phyloP scores from a whole-genome alignment of 1,139 yeast species.

The Hanseniaspora gamundiae region DNA sequence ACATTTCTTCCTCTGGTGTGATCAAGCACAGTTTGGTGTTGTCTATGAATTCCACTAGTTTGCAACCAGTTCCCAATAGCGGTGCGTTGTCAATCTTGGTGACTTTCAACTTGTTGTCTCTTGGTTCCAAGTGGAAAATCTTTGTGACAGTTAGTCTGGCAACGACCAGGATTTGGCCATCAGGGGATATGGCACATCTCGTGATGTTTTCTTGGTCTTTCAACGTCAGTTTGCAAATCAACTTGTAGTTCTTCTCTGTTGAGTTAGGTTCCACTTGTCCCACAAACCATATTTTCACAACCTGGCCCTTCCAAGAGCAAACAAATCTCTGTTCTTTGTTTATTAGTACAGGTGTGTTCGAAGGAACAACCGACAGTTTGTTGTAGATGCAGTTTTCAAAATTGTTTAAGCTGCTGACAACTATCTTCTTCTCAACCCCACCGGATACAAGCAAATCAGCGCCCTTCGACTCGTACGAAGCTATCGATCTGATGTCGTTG shows the following conservation, averaged over 20 bases:
- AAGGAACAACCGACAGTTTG: conserved; percentile 56
- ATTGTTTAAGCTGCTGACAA: conserved; percentile 48
- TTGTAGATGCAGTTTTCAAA: conserved; percentile 68
- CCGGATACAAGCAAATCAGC: conserved; percentile 69
- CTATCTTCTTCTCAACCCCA: conserved; percentile 77
- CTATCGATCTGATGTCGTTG: conserved; percentile 77
- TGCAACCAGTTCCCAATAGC: conserved; percentile 40
- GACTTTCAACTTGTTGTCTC: conserved; percentile 34
- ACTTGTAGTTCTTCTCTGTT: conserved; percentile 22
- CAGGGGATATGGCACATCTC: conserved; percentile 52
- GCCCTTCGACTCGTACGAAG: conserved; percentile 56
- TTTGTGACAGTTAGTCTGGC: conserved; percentile 60
- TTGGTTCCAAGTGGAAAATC: conserved; percentile 44
- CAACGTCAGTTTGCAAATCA: conserved; percentile 55
- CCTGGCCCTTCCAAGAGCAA: conserved; percentile 73
- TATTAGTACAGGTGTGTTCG: conserved; percentile 42
- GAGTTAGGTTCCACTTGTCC: conserved; percentile 17
- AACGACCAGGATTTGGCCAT: conserved; percentile 57
- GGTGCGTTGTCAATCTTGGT: conserved; percentile 40
- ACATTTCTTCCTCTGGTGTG: conserved; percentile 55
- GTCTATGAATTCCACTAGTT: conserved; percentile 33
- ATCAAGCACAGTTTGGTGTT: conserved; percentile 41
- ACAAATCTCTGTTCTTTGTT: conserved; percentile 40
- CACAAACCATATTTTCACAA: conserved; percentile 70
- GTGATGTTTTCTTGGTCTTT: conserved; percentile 76